Evolutionary conservation across 1,284 basidiomycete species (phyloP).

Genomic region (Gymnopus androsaceus): DNA sequence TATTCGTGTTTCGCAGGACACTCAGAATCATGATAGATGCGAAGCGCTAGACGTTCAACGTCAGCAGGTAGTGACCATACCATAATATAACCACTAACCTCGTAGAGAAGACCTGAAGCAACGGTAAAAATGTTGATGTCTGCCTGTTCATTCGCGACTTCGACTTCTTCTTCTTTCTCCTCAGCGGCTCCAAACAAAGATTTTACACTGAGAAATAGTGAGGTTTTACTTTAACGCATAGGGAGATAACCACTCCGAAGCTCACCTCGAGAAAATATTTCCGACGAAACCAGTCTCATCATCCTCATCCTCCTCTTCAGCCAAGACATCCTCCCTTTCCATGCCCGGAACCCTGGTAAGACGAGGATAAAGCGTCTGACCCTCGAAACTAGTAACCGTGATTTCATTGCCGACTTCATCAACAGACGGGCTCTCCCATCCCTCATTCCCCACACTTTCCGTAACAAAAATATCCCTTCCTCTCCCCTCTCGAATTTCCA

Average conservation of each 20-base stretch:
- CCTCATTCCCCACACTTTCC: slow-evolving; percentile 81
- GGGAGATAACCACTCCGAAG: slow-evolving; percentile 8
- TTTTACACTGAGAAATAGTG: slow-evolving; percentile 43
- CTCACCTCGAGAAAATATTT: slow-evolving; percentile 53
- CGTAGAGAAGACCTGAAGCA: slow-evolving; percentile 93
- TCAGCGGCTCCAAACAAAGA: slow-evolving; percentile 51
- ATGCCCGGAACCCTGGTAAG: slow-evolving; percentile 73
- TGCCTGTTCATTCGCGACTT: slow-evolving; percentile 53
- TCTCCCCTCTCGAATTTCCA: slow-evolving; percentile 82
- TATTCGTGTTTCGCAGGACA: slow-evolving; percentile 91
- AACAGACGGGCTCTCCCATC: slow-evolving; percentile 78
- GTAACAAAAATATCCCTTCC: slow-evolving; percentile 82
- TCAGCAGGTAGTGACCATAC: neutral
- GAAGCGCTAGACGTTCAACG: slow-evolving; percentile 67
- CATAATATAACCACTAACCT: slow-evolving; percentile 51
- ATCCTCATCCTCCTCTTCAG: slow-evolving; percentile 40
- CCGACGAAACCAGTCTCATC: slow-evolving; percentile 42
- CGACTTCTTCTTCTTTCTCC: slow-evolving; percentile 19
- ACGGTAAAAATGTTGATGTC: slow-evolving; percentile 99
- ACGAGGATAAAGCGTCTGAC: slow-evolving; percentile 85
- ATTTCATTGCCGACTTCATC: slow-evolving; percentile 69
- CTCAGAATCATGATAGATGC: slow-evolving; percentile 98
- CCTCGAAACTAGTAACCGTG: slow-evolving; percentile 84
- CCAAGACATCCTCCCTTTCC: slow-evolving; percentile 81
- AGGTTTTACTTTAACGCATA: neutral